phyloP scores from a whole-genome alignment of 164 flowering plant species.

The Tetracentron sinense region DNA sequence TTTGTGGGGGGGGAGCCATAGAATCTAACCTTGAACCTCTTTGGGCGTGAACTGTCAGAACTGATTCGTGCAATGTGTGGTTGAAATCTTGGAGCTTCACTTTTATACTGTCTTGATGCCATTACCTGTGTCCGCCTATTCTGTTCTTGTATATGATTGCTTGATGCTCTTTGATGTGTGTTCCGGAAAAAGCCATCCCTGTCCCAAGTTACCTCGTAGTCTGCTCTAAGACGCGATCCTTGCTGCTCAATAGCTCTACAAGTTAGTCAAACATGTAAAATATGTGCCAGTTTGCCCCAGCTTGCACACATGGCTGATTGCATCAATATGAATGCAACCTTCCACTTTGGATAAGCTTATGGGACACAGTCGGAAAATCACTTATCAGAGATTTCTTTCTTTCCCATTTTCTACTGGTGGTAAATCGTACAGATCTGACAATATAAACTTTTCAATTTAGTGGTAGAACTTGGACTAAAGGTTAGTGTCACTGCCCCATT shows the following conservation, averaged over 20 bases:
- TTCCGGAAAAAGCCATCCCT: slow-evolving; percentile 61
- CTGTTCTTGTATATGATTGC: slow-evolving; percentile 39
- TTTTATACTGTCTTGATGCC: slow-evolving; percentile 28
- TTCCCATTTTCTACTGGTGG: too few species aligned
- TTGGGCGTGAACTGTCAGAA: slow-evolving; percentile 44
- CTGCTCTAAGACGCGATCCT: slow-evolving; percentile 83
- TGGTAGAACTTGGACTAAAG: not conserved
- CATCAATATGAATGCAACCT: too few species aligned
- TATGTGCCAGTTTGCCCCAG: too few species aligned
- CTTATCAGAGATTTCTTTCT: too few species aligned
- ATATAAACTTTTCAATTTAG: too few species aligned
- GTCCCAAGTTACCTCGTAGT: slow-evolving; percentile 84
- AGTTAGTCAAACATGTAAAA: slow-evolving; percentile 1
- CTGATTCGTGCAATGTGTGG: slow-evolving; percentile 27
- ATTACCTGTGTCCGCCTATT: slow-evolving; percentile 23
- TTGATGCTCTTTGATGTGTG: slow-evolving; percentile 20
- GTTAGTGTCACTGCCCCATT: not conserved
- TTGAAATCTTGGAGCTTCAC: slow-evolving; percentile 42
- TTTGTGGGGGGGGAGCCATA: not conserved
- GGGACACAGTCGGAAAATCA: too few species aligned
- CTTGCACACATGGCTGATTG: too few species aligned
- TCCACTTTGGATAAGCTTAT: too few species aligned
- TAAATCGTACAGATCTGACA: too few species aligned
- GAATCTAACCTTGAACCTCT: slow-evolving; percentile 66
- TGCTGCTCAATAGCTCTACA: slow-evolving; percentile 42